phyloP scores from a whole-genome alignment of 2,329 filamentous ascomycete species.

The Cladosporium halotolerans region DNA sequence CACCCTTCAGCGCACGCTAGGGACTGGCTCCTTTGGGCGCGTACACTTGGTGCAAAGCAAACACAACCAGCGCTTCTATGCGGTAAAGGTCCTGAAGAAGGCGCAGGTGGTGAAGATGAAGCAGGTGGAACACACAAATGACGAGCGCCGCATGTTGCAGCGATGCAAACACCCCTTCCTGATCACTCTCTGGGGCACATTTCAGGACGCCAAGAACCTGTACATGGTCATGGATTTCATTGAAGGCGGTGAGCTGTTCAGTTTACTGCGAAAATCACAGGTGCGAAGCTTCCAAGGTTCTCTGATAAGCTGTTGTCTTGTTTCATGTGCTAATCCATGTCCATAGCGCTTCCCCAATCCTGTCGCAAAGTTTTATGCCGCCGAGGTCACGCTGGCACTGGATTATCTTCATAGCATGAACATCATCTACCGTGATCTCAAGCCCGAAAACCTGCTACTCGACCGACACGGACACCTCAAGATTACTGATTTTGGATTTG shows the following conservation, averaged over 20 bases:
- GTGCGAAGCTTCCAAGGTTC: slow-evolving; percentile 46
- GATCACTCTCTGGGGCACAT: slow-evolving; percentile 96
- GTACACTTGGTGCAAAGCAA: slow-evolving; percentile 96
- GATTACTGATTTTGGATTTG: slow-evolving; percentile 91
- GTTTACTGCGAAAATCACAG: slow-evolving; percentile 84
- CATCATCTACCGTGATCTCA: slow-evolving; percentile 96
- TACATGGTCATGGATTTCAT: slow-evolving; percentile 99
- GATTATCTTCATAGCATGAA: slow-evolving; percentile 92
- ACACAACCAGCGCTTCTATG: slow-evolving; percentile 97
- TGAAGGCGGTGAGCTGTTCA: slow-evolving; percentile 95
- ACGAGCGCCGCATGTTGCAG: slow-evolving; percentile 91
- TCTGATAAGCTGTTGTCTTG: slow-evolving; percentile 12
- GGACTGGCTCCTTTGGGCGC: slow-evolving; percentile 92
- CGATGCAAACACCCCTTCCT: slow-evolving; percentile 97
- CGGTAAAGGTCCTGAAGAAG: slow-evolving; percentile 98
- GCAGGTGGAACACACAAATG: slow-evolving; percentile 98
- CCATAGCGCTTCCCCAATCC: slow-evolving; percentile 93
- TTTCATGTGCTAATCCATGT: not conserved
- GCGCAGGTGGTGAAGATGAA: slow-evolving; percentile 99
- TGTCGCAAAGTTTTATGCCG: slow-evolving; percentile 97
- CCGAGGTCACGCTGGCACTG: slow-evolving; percentile 89
- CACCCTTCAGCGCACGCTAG: slow-evolving; percentile 79
- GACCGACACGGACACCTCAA: slow-evolving; percentile 74
- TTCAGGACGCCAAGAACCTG: slow-evolving; percentile 88
- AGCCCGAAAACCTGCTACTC: slow-evolving; percentile 80